phyloP scores from a whole-genome alignment of 1,284 basidiomycete species.

The Trametes pubescens region DNA sequence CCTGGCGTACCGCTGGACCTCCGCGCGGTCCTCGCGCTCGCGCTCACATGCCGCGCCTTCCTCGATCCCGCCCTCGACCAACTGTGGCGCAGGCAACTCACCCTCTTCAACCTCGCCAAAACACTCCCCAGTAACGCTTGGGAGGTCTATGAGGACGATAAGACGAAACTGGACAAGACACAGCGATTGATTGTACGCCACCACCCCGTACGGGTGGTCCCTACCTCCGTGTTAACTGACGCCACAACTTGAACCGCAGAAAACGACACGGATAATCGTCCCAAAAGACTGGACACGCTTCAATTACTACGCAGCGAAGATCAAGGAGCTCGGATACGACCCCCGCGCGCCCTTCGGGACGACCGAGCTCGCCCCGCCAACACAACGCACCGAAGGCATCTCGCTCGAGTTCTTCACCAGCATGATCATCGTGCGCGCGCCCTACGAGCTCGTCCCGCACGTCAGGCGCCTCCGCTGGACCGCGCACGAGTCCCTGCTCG shows the following conservation, averaged over 20 bases:
- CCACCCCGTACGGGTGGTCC: background rate
- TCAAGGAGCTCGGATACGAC: slow-evolving; percentile 25
- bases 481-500: slow-evolving; percentile 12
- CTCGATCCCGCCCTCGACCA: slow-evolving; percentile 30
- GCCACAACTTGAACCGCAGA: slow-evolving; percentile 10
- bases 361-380: background rate
- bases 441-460: slow-evolving; percentile 21
- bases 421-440: slow-evolving; percentile 18
- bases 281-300: slow-evolving; percentile 23
- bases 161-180: background rate
- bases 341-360: slow-evolving; percentile 13
- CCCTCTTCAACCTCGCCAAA: slow-evolving; percentile 22
- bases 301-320: slow-evolving; percentile 24
- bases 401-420: slow-evolving; percentile 7
- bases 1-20: slow-evolving; percentile 14
- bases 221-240: background rate
- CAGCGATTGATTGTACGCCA: slow-evolving; percentile 20
- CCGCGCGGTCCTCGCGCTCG: slow-evolving; percentile 18
- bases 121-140: slow-evolving; percentile 22
- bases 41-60: slow-evolving; percentile 24
- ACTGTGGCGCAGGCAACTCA: slow-evolving; percentile 27
- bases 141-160: slow-evolving; percentile 9
- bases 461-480: slow-evolving; percentile 22
- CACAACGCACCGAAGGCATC: slow-evolving; percentile 13
- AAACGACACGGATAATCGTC: slow-evolving; percentile 18